These are phyloP conservation scores for Stagonosporopsis vannaccii DNA, from an alignment of 2,329 filamentous ascomycete species.

Conservation along the genomic window DNA sequence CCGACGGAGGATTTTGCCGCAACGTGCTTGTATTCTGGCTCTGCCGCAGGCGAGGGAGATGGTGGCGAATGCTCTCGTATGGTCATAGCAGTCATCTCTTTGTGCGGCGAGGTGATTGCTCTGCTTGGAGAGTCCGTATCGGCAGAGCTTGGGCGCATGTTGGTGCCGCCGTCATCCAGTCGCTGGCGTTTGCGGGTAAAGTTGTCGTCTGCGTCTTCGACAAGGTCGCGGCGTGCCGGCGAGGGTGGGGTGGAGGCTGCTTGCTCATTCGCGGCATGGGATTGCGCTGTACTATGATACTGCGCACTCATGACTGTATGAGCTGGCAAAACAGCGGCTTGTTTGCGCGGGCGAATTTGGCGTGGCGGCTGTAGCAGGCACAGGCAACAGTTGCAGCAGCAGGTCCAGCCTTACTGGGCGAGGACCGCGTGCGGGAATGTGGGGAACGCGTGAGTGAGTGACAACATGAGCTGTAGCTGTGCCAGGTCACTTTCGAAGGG, in stretches of 20 bases:
- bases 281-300: conserved; percentile 45
- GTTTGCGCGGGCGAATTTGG: conserved; percentile 27
- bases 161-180: conserved; percentile 49
- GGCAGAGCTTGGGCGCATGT: conserved; percentile 41
- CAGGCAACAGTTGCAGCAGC: conserved; percentile 33
- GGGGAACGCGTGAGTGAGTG: conserved; percentile 22
- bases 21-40: conserved; percentile 21
- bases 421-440: conserved; percentile 30
- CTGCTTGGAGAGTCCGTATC: conserved; percentile 27
- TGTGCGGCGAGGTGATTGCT: conserved; percentile 24
- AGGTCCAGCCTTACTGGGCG: conserved; percentile 34
- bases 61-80: conserved; percentile 47
- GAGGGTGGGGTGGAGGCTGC: conserved; percentile 35
- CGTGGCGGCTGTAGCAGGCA: conserved; percentile 26
- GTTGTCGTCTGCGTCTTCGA: conserved; percentile 54
- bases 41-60: conserved; percentile 31
- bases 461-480: conserved; percentile 38
- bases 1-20: neutral
- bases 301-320: conserved; percentile 44
- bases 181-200: conserved; percentile 56
- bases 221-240: conserved; percentile 52
- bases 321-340: conserved; percentile 13
- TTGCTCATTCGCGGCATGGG: conserved; percentile 40
- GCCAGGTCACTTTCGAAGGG: conserved; percentile 2
- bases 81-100: conserved; percentile 48